Percentiles rank a stretch among this genome's conserved stretches.
These are phyloP conservation scores for Cercospora sojina DNA, from an alignment of 2,329 filamentous ascomycete genomes.

Conservation along the genomic window DNA sequence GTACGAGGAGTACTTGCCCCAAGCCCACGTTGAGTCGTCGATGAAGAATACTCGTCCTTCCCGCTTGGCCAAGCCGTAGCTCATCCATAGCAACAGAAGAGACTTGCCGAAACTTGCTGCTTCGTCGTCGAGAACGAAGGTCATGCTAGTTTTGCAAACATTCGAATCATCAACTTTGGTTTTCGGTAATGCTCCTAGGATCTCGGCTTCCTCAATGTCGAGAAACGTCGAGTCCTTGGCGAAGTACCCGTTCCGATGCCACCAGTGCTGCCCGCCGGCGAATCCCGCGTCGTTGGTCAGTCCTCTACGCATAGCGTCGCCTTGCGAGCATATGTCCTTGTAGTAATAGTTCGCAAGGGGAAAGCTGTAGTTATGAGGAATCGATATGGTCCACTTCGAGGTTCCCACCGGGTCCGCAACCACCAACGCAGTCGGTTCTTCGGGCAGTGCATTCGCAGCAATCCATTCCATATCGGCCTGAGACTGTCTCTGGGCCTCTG, in stretches of 20 bases:
- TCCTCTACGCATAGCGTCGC: conserved; percentile 46
- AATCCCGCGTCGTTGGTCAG: conserved; percentile 22
- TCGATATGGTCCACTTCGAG: conserved; percentile 77
- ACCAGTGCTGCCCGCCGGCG: conserved; percentile 42
- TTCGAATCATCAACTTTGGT: conserved; percentile 35
- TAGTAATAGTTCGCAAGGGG: conserved; percentile 68
- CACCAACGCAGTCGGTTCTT: conserved; percentile 70
- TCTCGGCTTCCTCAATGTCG: conserved; percentile 71
- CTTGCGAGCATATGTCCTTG: conserved; percentile 62
- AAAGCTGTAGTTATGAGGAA: conserved; percentile 66
- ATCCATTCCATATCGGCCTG: conserved; percentile 60
- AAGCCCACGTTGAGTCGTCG: conserved; percentile 79
- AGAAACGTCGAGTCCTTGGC: conserved; percentile 67
- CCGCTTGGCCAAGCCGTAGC: conserved; percentile 73
- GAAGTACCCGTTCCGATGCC: conserved; percentile 56
- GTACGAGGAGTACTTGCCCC: conserved; percentile 71
- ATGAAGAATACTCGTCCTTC: conserved; percentile 78
- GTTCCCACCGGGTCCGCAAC: conserved; percentile 64
- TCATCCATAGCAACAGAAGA: conserved; percentile 77
- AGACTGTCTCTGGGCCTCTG: conserved; percentile 34
- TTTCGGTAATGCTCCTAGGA: conserved; percentile 56
- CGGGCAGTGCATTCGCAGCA: conserved; percentile 63
- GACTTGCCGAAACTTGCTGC: conserved; percentile 76
- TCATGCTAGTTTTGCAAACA: conserved; percentile 69
- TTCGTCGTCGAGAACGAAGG: conserved; percentile 70